Conservation (phyloP, 306 rosid species). For the Astragalus membranaceus region DNA sequence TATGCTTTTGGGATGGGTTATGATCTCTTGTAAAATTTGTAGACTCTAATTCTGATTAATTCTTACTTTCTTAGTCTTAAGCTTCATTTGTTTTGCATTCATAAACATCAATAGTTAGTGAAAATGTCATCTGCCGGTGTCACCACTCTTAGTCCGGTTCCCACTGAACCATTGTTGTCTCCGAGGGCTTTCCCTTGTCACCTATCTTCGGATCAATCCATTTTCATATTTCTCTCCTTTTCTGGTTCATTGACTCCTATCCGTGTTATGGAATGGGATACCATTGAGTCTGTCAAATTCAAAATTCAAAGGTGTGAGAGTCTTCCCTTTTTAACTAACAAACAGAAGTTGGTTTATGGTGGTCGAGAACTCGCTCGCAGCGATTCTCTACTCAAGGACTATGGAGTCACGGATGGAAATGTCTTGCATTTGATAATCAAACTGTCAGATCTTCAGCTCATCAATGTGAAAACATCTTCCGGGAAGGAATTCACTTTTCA, state of each 20-base stretch:
- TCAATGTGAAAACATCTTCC: constrained; percentile 53
- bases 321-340: constrained; percentile 56
- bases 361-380: constrained; percentile 77
- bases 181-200: constrained; percentile 28
- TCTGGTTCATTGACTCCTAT: constrained; percentile 62
- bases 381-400: constrained; percentile 59
- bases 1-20: not conserved
- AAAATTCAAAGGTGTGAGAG: constrained; percentile 71
- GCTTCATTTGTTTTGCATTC: not conserved
- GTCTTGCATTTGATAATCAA: constrained; percentile 73
- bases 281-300: constrained; percentile 72
- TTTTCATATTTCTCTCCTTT: constrained; percentile 52
- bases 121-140: constrained; percentile 80
- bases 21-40: constrained; percentile 23
- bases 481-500: constrained; percentile 69
- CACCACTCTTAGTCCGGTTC: constrained; percentile 43
- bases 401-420: constrained; percentile 70
- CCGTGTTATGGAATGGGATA: constrained; percentile 65
- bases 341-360: constrained; percentile 75
- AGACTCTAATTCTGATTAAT: not conserved
- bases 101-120: not conserved
- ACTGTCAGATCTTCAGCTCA: constrained; percentile 73
- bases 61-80: constrained; percentile 5
- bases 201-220: constrained; percentile 41
- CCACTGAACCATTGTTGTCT: constrained; percentile 37